A percentile compares a stretch with the other conserved stretches of the same genome.
Evolutionary conservation across 768 basidiomycete genomes (phyloP).

Genomic region (Xerocomellus amylosporus): DNA sequence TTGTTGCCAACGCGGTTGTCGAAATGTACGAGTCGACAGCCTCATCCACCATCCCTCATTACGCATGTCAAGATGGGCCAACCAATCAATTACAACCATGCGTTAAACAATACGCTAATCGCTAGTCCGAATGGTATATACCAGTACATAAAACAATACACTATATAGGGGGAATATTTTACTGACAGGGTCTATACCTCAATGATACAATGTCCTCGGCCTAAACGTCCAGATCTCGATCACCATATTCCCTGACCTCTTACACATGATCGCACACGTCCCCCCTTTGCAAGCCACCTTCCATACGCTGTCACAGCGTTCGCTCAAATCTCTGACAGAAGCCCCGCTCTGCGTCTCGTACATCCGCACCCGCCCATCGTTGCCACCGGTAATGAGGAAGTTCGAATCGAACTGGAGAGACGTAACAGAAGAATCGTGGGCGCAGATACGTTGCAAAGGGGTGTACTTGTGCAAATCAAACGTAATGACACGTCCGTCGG

Average conservation of each 20-base stretch:
- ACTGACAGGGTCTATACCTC: conserved; percentile 9
- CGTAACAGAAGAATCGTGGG: conserved; percentile 87
- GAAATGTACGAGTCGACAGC: background rate
- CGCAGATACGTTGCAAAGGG: conserved; percentile 66
- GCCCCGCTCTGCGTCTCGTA: conserved; percentile 64
- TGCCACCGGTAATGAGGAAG: conserved; percentile 81
- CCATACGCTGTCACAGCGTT: conserved; percentile 83
- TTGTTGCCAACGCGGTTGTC: too few relatives aligned
- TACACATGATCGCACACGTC: conserved; percentile 78
- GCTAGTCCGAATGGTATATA: background rate
- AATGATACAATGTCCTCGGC: conserved; percentile 31
- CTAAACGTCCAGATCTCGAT: conserved; percentile 84
- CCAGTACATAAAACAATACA: conserved; percentile 7
- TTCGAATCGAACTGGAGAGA: conserved; percentile 82
- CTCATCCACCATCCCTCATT: too few relatives aligned
- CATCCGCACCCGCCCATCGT: conserved; percentile 78
- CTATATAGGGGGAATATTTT: conserved; percentile 5
- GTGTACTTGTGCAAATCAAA: conserved; percentile 51
- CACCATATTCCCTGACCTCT: conserved; percentile 75
- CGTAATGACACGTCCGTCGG: conserved; percentile 82
- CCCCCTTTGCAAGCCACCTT: conserved; percentile 73
- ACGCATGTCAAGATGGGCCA: too few relatives aligned
- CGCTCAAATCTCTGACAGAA: conserved; percentile 73
- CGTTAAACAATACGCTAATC: background rate
- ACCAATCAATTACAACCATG: background rate